Percentiles rank a stretch among this genome's conserved stretches.
Evolutionary conservation across 805 yeast genomes (phyloP).

Genomic region (Zygoascus tannicola): DNA sequence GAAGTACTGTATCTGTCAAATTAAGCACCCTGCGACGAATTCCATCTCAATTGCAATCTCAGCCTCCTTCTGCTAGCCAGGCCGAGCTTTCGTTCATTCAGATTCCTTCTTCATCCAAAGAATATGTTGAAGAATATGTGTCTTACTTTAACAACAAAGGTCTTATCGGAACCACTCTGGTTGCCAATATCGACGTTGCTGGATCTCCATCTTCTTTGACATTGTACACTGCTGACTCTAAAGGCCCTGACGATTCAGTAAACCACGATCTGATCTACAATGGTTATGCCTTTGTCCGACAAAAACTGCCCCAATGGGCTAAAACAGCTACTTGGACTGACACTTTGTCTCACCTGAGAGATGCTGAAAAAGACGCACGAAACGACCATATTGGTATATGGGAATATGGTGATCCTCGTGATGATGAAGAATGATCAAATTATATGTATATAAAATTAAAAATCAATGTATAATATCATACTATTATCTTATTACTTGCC

Average conservation of each 20-base stretch:
- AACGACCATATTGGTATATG: conserved; percentile 52
- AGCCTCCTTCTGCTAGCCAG: conserved; percentile 49
- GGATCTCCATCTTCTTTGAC: conserved; percentile 33
- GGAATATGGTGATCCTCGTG: conserved; percentile 66
- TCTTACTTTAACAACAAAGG: conserved; percentile 38
- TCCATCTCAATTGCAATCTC: conserved; percentile 39
- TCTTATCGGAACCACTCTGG: conserved; percentile 43
- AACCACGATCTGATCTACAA: conserved; percentile 48
- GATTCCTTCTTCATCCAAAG: conserved; percentile 55
- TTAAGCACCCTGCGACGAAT: conserved; percentile 40
- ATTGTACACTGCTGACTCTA: conserved; percentile 47
- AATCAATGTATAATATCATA: neutral
- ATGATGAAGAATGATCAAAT: conserved; percentile 34
- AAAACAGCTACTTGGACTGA: conserved; percentile 20
- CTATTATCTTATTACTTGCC: conserved; percentile 4
- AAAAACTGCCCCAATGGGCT: conserved; percentile 30
- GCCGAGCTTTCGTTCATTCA: conserved; percentile 43
- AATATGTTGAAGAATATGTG: conserved; percentile 46
- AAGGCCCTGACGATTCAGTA: conserved; percentile 47
- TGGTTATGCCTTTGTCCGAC: conserved; percentile 49
- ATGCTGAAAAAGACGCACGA: conserved; percentile 43
- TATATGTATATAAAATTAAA: neutral
- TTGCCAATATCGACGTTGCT: conserved; percentile 41
- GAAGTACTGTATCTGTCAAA: conserved; percentile 41
- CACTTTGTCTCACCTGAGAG: conserved; percentile 34